A percentile compares a stretch with the other conserved stretches of the same genome.
These are phyloP conservation scores for Leucocoprinus birnbaumii DNA, from an alignment of 768 basidiomycete genomes.

Conservation along the genomic window DNA sequence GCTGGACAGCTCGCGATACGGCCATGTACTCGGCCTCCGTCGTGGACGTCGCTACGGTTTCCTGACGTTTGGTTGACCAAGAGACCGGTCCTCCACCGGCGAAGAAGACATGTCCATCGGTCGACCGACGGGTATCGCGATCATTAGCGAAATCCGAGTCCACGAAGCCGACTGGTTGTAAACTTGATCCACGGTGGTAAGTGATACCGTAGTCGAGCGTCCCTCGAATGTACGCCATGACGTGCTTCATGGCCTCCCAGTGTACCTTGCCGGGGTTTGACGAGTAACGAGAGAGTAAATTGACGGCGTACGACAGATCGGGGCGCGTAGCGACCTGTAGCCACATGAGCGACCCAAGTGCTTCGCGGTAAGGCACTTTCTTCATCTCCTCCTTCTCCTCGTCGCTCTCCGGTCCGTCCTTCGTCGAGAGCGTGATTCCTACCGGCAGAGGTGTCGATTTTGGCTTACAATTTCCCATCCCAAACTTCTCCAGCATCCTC, in stretches of 20 bases:
- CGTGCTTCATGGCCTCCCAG: constrained; percentile 8
- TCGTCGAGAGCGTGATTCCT: constrained; percentile 15
- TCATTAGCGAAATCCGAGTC: constrained; percentile 15
- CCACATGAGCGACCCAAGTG: constrained; percentile 3
- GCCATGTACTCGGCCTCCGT: background rate
- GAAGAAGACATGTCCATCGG: constrained; percentile 27
- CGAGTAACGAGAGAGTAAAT: constrained; percentile 13
- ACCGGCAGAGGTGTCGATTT: constrained; percentile 20
- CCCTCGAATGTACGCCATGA: constrained; percentile 17
- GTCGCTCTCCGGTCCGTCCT: background rate
- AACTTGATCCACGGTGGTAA: background rate
- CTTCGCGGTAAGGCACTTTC: background rate
- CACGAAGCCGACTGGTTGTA: constrained; percentile 7
- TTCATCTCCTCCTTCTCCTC: background rate
- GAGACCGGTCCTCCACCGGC: background rate
- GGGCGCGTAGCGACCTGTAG: constrained; percentile 7
- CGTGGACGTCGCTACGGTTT: background rate
- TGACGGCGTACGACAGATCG: constrained; percentile 1
- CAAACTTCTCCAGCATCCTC: constrained; percentile 11
- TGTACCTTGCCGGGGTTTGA: constrained; percentile 13
- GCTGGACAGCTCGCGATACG: background rate
- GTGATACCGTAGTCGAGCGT: constrained; percentile 7
- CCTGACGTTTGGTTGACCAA: background rate
- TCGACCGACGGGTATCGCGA: constrained; percentile 21
- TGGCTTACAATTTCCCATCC: constrained; percentile 13